phyloP scores from a whole-genome alignment of 2,329 filamentous ascomycete genomes.

The Penicillium sclerotigenum region DNA sequence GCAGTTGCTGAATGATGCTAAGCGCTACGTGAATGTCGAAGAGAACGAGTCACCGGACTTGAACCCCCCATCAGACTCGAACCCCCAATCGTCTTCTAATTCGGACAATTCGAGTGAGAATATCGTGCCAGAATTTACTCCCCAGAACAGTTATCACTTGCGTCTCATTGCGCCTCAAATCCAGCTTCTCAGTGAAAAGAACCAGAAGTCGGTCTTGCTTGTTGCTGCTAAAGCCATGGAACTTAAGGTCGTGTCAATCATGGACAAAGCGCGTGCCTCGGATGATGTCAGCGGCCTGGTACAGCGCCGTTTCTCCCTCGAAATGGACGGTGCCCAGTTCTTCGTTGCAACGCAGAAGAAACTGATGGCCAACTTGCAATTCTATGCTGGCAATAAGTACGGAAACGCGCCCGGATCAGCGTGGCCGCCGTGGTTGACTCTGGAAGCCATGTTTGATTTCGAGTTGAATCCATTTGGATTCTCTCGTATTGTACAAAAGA shows the following conservation, averaged over 20 bases:
- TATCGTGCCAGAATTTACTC: constrained; percentile 81
- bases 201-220: constrained; percentile 93
- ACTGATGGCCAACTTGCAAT: constrained; percentile 80
- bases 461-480: constrained; percentile 94
- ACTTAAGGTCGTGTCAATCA: constrained; percentile 93
- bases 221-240: constrained; percentile 97
- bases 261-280: constrained; percentile 90
- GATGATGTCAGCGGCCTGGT: constrained; percentile 94
- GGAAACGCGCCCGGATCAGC: constrained; percentile 78
- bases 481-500: constrained; percentile 93
- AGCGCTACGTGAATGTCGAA: constrained; percentile 73
- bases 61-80: constrained; percentile 38
- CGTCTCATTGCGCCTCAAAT: constrained; percentile 96
- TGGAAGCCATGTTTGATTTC: constrained; percentile 99
- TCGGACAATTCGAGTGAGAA: constrained; percentile 63
- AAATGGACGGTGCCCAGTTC: constrained; percentile 97
- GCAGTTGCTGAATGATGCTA: constrained; percentile 78
- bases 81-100: constrained; percentile 40
- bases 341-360: constrained; percentile 95
- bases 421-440: constrained; percentile 97
- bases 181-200: constrained; percentile 97
- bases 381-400: constrained; percentile 93
- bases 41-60: constrained; percentile 48
- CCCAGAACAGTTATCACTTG: constrained; percentile 91
- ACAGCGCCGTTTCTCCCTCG: constrained; percentile 86